Conservation (phyloP, 345 rosid species). For the Citropsis articulata region DNA sequence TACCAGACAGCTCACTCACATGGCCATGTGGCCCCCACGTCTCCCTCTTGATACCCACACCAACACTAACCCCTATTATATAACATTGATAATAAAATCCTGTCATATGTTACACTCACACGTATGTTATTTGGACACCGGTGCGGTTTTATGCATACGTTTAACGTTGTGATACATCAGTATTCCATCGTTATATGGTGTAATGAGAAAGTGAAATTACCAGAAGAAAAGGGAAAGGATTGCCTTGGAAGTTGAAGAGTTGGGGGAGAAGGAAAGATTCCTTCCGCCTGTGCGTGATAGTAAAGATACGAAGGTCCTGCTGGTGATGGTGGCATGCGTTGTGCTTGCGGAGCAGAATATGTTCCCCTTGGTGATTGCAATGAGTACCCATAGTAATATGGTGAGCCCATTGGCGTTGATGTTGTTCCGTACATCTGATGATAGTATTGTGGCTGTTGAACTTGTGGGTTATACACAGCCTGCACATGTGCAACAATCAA, state of each 20-base stretch:
- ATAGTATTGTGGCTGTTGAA: conserved; percentile 65
- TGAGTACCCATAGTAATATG: conserved; percentile 66
- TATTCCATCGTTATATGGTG: no score
- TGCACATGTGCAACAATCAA: conserved; percentile 20
- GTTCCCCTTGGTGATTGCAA: conserved; percentile 58
- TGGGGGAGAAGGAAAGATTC: conserved; percentile 40
- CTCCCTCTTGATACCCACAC: not conserved
- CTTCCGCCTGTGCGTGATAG: conserved; percentile 48
- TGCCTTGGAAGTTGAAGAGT: conserved; percentile 37
- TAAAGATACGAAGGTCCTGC: conserved; percentile 45
- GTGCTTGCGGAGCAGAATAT: conserved; percentile 25
- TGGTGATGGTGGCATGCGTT: conserved; percentile 25
- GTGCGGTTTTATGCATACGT: not conserved
- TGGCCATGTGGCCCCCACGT: conserved; percentile 38
- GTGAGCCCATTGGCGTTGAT: conserved; percentile 37
- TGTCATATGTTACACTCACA: no score
- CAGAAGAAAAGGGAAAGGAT: conserved; percentile 41
- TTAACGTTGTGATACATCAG: no score
- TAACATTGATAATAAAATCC: no score
- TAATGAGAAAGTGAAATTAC: conserved; percentile 28
- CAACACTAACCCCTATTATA: not conserved
- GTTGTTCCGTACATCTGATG: conserved; percentile 62
- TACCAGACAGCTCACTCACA: conserved; percentile 67
- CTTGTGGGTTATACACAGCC: conserved; percentile 64
- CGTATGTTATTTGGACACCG: no score